Percentiles rank a stretch among this genome's conserved stretches.
These are phyloP conservation scores for Epicoccum sorghinum DNA, from an alignment of 2,329 filamentous ascomycete species.

Conservation along the genomic window DNA sequence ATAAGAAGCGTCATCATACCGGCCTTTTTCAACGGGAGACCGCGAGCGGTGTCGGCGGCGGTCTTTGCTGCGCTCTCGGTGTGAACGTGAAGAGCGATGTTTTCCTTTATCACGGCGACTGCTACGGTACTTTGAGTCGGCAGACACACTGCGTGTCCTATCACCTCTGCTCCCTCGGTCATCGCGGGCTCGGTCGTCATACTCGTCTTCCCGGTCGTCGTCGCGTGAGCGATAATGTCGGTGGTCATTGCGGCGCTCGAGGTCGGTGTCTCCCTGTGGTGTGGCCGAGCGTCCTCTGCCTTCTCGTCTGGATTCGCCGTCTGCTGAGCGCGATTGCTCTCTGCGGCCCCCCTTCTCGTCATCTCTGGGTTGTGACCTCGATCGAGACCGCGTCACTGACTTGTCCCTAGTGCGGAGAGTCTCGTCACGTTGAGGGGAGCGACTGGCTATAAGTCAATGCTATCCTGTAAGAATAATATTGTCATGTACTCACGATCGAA, in stretches of 20 bases:
- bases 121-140: conserved; percentile 65
- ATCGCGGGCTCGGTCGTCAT: conserved; percentile 37
- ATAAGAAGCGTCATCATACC: conserved; percentile 39
- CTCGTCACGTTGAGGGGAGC: conserved; percentile 44
- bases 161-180: conserved; percentile 60
- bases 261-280: conserved; percentile 35
- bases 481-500: conserved; percentile 37
- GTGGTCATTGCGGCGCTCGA: conserved; percentile 47
- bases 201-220: conserved; percentile 48
- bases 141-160: conserved; percentile 70
- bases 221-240: conserved; percentile 56
- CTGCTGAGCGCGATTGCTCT: conserved; percentile 36
- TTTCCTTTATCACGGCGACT: conserved; percentile 57
- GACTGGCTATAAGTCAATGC: conserved; percentile 25
- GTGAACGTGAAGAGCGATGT: conserved; percentile 53
- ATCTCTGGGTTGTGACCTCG: conserved; percentile 39
- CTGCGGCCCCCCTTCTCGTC: conserved; percentile 22
- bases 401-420: conserved; percentile 42
- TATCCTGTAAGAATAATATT: background rate
- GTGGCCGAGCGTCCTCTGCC: conserved; percentile 62
- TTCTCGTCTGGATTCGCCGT: conserved; percentile 55
- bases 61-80: conserved; percentile 54
- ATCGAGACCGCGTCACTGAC: conserved; percentile 51
- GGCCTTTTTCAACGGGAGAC: conserved; percentile 42
- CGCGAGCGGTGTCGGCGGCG: conserved; percentile 52